Evolutionary conservation across 2,329 filamentous ascomycete genomes (phyloP), one percentile per base, ranked within the genome.

Genomic region (Colletotrichum paranaense): DNA sequence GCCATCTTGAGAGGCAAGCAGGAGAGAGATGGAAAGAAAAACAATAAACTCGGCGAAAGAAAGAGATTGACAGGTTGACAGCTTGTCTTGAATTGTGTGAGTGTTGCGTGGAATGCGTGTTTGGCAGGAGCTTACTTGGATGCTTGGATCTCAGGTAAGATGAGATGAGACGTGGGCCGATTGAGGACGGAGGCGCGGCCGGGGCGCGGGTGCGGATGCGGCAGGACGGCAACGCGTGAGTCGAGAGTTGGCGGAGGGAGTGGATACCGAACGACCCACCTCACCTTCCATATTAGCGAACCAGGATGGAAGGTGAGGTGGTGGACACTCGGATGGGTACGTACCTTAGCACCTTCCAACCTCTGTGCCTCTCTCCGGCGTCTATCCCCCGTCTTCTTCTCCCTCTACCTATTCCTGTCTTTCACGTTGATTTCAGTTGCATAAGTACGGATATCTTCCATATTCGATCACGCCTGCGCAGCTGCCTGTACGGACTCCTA

Each of bases 1-100:
- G 62, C 46, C 68, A 71, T 71, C 26, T 55, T 67, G 30, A 28
- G 30, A 35, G 42, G 19, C 46, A 9, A 49, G n/a, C 46, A 42
- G 38, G 8, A 12, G 32, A 35, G 11, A 35, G 32, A 35, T 35
- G 32, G 11, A 42, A 42, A 42, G 38, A 42, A 42, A 42, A 42
- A 35, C 16, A 16, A 16, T 16, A 42, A 22, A 49, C 16, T 49
- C 42, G 42, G 42, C 42, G 38, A 42, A 7, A 49, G 42, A 49
- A 49, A 49, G 2, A n/a, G 42, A 19, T 22, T 49, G 42, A 22
- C 42, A 42, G 38, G 19, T 19, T 42, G 38, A 42, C 38, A 42
- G 6, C 38, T 42, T 42, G 38, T 19, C 38, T 19, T 19, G 38
- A 19, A 5, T 19, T 42, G 16, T 19, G 38, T 22, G 7, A 5